Evolutionary conservation across 2,329 filamentous ascomycete species (phyloP), one percentile per base, ranked within the genome.

Genomic region (Colletotrichum cuscutae): DNA sequence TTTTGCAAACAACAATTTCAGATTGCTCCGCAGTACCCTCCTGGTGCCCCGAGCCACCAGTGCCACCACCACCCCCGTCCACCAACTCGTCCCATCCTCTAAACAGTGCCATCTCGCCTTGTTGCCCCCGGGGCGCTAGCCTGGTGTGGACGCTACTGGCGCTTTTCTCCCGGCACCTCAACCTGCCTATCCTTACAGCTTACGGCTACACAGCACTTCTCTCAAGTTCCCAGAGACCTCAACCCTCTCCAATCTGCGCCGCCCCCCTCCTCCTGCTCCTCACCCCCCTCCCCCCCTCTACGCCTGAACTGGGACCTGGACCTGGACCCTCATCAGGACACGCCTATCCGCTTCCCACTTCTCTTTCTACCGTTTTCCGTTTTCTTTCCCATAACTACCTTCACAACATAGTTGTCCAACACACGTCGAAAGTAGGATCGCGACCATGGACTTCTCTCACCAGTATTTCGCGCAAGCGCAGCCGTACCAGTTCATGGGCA

Each of bases 401-500:
- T 63, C 42, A 19, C 60, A 53, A 54, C 37, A 32, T 28, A 46
- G 70, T 54, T 53, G 70, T n/a, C 42, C 60, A 35, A 56, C 35
- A 53, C 66, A 42, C 56, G 46, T 26, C 13, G 22, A 70, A 59
- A 61, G 57, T 8, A 69, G 37, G 54, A 72, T 69, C 72, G 60
- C 76, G 52, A 73, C 71, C 65, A 90, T 90, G 88, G 87, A 90
- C 79, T 90, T 87, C 80, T 83, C 86, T 59, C 88, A 87, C 75
- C 80, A 84, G 58, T 90, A 88, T 79, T 87, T 84, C 76, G 76
- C 84, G 63, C 83, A 83, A 77, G 78, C 83, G 72, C 86, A 88
- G 81, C 82, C 86, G 62, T 89, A 88, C 81, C 87, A 86, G 77
- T 90, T 89, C 79, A 84, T 89, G 79, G 83, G 84, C 75, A 85